Base-by-base conservation (phyloP, 495 filamentous ascomycete species). In the Thozetella sp. region DNA sequence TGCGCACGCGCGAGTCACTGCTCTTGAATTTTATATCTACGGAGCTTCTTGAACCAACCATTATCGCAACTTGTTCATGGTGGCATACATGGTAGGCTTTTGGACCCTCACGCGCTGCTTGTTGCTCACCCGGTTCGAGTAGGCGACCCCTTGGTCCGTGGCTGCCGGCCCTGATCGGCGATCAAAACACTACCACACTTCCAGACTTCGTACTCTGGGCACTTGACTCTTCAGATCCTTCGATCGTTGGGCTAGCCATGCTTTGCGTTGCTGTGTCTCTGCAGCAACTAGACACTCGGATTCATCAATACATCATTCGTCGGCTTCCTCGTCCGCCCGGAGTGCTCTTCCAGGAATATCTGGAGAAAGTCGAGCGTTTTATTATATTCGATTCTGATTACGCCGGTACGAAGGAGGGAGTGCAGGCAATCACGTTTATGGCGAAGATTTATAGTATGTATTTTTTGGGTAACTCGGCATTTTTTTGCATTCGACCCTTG, bases 301-400 rank as follows among this genome's bases (percentile, higher is more conserved):
- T 48, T 48, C 43, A 48, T 48, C 43, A 48, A n/a, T 48, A 48
- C n/a, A 48, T 48, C 43, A 48, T 48, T 15, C 43, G 43, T n/a
- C 43, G 20, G n/a, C 43, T 48, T 48, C 43, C 43, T 13, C n/a
- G 43, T 19, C 20, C n/a, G 20, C 43, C 43, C 6, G 43, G 43
- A 20, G n/a, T 3, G n/a, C 43, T 48, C 10, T 48, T 48, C 43
- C 43, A 48, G 43, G n/a, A 13, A n/a, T 48, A 48, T n/a, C n/a
- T 48, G 4, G 43, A 48, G 20, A 48, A 48, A 20, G 43, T 48
- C 10, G n/a, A 48, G 3, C 43, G n/a, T 10, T 19, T 48, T n/a
- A 20, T 48, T 48, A 48, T 48, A 48, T n/a, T 15, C n/a, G 43
- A 48, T 20, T 19, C 10, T 4, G 43, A 48, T 20, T 48, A 48